Evolutionary conservation across 441 rosid species (phyloP).

Genomic region (Manihot esculenta): DNA sequence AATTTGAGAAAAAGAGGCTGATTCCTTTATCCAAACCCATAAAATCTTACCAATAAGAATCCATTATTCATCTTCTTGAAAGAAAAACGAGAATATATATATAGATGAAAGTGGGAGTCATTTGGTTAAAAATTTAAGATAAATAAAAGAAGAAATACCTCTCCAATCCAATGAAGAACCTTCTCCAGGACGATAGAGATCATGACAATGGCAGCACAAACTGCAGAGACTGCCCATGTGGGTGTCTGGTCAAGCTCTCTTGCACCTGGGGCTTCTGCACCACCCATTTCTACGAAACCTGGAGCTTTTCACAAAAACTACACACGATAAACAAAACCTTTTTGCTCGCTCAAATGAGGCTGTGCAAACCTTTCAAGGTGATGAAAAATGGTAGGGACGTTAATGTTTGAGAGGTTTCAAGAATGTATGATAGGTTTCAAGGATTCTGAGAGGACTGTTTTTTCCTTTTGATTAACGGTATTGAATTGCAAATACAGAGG

Average conservation of each 20-base stretch:
- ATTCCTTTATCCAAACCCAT: too few relatives aligned
- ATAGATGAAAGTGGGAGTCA: too few relatives aligned
- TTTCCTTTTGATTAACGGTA: slow-evolving; percentile 23
- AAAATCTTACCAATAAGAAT: too few relatives aligned
- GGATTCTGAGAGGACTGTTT: not conserved
- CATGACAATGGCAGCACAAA: slow-evolving; percentile 61
- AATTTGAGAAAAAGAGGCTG: too few relatives aligned
- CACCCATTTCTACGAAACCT: slow-evolving; percentile 30
- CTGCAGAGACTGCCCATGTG: slow-evolving; percentile 87
- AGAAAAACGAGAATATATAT: too few relatives aligned
- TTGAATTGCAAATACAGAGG: slow-evolving; percentile 32
- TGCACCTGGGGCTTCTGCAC: slow-evolving; percentile 32
- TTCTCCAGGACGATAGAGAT: slow-evolving; percentile 70
- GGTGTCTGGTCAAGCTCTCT: slow-evolving; percentile 74
- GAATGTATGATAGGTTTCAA: not conserved
- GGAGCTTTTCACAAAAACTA: slow-evolving; percentile 4
- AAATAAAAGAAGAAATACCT: slow-evolving; percentile 21
- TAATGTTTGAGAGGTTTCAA: not conserved
- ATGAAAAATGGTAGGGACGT: not conserved
- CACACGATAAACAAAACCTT: not conserved
- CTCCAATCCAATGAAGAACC: slow-evolving; percentile 43
- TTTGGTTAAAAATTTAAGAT: too few relatives aligned
- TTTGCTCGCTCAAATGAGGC: not conserved
- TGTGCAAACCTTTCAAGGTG: not conserved
- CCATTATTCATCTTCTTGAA: too few relatives aligned